phyloP scores from a whole-genome alignment of 1,284 basidiomycete genomes.

The Cystobasidiaceae sp. region DNA sequence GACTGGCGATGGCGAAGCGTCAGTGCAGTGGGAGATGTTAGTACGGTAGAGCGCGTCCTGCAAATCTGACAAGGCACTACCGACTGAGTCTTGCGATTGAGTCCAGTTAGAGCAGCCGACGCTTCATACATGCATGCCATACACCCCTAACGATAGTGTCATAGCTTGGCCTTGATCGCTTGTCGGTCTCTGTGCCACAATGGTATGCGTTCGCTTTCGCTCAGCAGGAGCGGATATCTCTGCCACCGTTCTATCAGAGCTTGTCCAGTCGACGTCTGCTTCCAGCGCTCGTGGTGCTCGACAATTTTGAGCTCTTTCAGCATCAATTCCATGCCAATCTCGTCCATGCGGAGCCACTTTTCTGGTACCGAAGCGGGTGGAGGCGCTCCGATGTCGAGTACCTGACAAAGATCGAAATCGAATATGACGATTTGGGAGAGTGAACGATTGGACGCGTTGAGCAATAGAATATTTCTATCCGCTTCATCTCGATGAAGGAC shows the following conservation, averaged over 20 bases:
- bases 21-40: too few relatives aligned
- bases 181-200: background rate
- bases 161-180: background rate
- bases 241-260: background rate
- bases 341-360: background rate
- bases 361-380: background rate
- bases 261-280: background rate
- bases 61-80: too few relatives aligned
- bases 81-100: too few relatives aligned
- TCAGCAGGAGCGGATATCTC: background rate
- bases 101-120: too few relatives aligned
- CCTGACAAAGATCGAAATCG: background rate
- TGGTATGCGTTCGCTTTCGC: background rate
- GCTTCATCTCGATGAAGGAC: background rate
- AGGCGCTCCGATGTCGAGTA: background rate
- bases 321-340: background rate
- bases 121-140: too few relatives aligned
- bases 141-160: too few relatives aligned
- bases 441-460: background rate
- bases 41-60: too few relatives aligned
- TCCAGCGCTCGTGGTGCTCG: background rate
- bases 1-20: too few relatives aligned
- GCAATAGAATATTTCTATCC: background rate
- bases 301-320: background rate
- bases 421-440: background rate